phyloP scores from a whole-genome alignment of 2,329 filamentous ascomycete species.

The Aspergillus quadrilineatus region DNA sequence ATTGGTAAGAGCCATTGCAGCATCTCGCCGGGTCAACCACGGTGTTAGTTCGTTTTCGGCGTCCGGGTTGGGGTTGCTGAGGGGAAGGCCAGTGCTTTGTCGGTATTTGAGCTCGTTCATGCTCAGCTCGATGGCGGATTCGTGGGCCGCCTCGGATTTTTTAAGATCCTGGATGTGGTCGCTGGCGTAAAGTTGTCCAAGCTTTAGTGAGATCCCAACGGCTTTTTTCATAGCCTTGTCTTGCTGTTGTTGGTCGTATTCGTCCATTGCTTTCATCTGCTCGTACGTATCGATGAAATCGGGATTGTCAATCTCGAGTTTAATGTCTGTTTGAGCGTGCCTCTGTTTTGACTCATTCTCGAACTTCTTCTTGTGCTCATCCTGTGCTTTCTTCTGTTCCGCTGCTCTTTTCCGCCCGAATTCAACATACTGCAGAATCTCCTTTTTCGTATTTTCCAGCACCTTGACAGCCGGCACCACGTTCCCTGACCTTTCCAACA shows the following conservation, averaged over 20 bases:
- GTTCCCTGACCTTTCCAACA: conserved; percentile 75
- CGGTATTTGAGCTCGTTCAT: conserved; percentile 72
- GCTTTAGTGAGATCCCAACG: conserved; percentile 75
- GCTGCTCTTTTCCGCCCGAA: conserved; percentile 20
- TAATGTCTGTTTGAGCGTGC: background rate
- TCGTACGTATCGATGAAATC: conserved; percentile 24
- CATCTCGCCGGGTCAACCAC: conserved; percentile 42
- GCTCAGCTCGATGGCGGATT: conserved; percentile 78
- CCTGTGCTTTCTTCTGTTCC: conserved; percentile 15
- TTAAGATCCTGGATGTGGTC: conserved; percentile 72
- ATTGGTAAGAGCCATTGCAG: conserved; percentile 48
- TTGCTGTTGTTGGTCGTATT: conserved; percentile 46
- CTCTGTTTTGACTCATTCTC: background rate
- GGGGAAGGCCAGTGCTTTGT: conserved; percentile 64
- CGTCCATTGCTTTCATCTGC: conserved; percentile 25
- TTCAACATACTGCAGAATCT: conserved; percentile 56
- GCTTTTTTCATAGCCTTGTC: conserved; percentile 70
- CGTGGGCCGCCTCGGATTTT: conserved; percentile 70
- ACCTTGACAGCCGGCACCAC: conserved; percentile 71
- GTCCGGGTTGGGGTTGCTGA: conserved; percentile 58
- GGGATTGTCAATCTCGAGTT: conserved; percentile 23
- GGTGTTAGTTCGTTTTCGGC: conserved; percentile 26
- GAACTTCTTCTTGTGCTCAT: conserved; percentile 5
- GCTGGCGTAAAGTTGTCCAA: conserved; percentile 78
- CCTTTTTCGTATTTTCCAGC: conserved; percentile 70